phyloP scores from a whole-genome alignment of 345 rosid species.

The Capsella bursapastoris region DNA sequence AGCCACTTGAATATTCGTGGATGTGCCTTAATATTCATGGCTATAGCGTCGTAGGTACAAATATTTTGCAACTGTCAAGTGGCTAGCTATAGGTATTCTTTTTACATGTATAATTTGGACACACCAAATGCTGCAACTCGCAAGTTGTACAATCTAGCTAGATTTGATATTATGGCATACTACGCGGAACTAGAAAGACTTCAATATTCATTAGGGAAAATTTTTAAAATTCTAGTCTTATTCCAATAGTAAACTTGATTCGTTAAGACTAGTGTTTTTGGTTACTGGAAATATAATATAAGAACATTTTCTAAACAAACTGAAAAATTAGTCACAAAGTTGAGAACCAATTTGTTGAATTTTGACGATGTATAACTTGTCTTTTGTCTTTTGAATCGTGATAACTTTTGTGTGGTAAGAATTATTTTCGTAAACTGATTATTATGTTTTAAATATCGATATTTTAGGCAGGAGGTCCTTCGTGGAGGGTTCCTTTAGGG shows the following conservation, averaged over 20 bases:
- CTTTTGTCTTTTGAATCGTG: neutral
- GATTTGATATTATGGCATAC: neutral
- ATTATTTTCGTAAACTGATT: neutral
- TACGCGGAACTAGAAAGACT: neutral
- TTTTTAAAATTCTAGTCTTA: neutral
- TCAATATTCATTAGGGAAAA: neutral
- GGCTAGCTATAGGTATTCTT: no score
- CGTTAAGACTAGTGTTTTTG: neutral
- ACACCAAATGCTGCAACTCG: no score
- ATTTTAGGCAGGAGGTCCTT: conserved; percentile 35
- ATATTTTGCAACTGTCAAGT: no score
- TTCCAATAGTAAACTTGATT: neutral
- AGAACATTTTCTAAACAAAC: neutral
- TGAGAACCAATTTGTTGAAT: neutral
- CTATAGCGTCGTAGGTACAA: no score
- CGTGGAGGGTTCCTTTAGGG: conserved; percentile 26
- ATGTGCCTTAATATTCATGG: no score
- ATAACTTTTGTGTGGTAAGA: neutral
- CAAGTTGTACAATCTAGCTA: no score
- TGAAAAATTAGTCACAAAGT: neutral
- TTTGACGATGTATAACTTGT: neutral
- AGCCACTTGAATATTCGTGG: no score
- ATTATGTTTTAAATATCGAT: neutral
- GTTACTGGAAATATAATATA: neutral
- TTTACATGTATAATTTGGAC: no score